A percentile compares a stretch with the other conserved stretches of the same genome.
Conservation (phyloP, 2,329 filamentous ascomycete genomes). For the Calonectria pseudoturangicola region DNA sequence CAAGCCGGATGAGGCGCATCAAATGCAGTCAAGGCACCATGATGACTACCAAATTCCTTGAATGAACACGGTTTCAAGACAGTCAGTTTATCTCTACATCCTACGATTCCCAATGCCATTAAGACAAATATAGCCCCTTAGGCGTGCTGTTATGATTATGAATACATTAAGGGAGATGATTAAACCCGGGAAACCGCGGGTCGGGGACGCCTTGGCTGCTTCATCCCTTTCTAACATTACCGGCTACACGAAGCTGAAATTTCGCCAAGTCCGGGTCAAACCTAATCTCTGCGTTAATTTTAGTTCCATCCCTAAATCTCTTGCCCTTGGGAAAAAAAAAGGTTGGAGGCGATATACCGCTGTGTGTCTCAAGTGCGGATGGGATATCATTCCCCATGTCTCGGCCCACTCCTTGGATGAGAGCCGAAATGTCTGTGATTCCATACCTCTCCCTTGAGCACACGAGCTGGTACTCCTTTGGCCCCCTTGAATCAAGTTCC, state of each 20-base stretch:
- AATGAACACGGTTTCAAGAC: not conserved
- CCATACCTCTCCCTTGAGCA: not conserved
- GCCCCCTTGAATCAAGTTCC: not conserved
- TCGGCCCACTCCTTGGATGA: not conserved
- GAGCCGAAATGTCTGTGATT: not conserved
- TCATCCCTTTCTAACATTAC: not conserved
- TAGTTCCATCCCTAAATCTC: not conserved
- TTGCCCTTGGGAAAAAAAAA: no score
- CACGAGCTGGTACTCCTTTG: not conserved
- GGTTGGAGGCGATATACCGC: not conserved
- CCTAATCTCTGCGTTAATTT: not conserved
- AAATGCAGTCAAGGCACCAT: no score
- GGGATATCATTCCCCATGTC: not conserved
- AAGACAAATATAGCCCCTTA: not conserved
- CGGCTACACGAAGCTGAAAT: not conserved
- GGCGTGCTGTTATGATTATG: not conserved
- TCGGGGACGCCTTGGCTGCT: not conserved
- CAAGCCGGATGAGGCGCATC: no score
- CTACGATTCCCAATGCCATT: not conserved
- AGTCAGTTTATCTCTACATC: no score
- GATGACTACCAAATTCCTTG: no score
- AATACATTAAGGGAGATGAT: not conserved
- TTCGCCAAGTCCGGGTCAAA: not conserved
- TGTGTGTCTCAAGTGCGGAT: not conserved
- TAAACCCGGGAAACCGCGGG: not conserved